phyloP scores from a whole-genome alignment of 2,329 filamentous ascomycete genomes.

The Phaeosphaeriaceae sp. region DNA sequence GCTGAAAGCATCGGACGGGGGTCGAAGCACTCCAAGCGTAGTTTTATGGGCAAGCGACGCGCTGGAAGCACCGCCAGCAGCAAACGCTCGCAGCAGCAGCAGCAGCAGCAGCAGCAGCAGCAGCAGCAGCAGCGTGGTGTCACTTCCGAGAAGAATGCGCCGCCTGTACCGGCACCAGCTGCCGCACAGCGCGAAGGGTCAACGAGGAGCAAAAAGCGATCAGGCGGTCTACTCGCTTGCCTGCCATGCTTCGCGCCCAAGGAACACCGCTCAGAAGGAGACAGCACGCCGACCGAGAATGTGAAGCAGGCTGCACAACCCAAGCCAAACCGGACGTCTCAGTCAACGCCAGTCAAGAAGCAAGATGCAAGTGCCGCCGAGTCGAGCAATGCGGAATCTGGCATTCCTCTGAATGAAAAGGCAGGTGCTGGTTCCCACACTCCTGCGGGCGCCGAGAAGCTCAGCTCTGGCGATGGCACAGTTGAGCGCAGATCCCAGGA shows the following conservation, averaged over 20 bases:
- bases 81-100: constrained; percentile 54
- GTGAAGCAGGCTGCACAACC: constrained; percentile 50
- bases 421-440: constrained; percentile 31
- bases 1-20: constrained; percentile 54
- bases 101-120: too few species aligned
- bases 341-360: constrained; percentile 57
- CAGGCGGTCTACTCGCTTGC: constrained; percentile 56
- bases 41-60: constrained; percentile 54
- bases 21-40: constrained; percentile 55
- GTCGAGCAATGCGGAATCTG: constrained; percentile 55
- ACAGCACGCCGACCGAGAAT: constrained; percentile 56
- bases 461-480: constrained; percentile 29
- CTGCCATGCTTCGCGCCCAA: constrained; percentile 75
- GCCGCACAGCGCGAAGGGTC: constrained; percentile 42
- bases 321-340: constrained; percentile 52
- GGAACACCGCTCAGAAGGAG: constrained; percentile 55
- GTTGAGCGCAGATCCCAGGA: constrained; percentile 31
- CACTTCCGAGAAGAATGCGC: constrained; percentile 3
- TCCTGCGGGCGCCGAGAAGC: constrained; percentile 32
- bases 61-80: constrained; percentile 57
- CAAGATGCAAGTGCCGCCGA: constrained; percentile 49
- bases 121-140: too few species aligned
- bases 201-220: constrained; percentile 52
- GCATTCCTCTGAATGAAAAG: constrained; percentile 57
- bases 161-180: constrained; percentile 39